Base-by-base conservation (phyloP, 495 filamentous ascomycete genomes). In the Daldinia childiae region DNA sequence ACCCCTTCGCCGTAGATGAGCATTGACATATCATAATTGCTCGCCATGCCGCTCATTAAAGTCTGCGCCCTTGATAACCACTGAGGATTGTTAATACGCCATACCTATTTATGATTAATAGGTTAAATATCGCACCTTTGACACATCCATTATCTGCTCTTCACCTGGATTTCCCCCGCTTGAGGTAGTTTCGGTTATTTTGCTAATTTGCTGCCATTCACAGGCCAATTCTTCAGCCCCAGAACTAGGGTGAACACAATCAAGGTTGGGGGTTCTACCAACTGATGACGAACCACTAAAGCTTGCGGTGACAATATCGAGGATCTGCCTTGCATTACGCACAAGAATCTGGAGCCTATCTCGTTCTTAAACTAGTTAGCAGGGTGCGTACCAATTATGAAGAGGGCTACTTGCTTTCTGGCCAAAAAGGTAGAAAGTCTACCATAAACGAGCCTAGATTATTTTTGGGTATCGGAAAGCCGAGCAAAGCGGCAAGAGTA, bases 401-500 rank as follows among this genome's bases (percentile, higher is more conserved):
- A 26, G 14, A 62, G 7, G 55, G 78, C 63, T 75, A 89, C 89
- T 81, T 74, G 81, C 83, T 75, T n/a, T 80, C 75, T 4, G 81
- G 58, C 93, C 94, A 98, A 73, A 97, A 87, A 2, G 81, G 79
- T 9, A 98, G 81, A 68, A 98, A 87, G 7, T 91, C 86, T 4
- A 89, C 85, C 58, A 98, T 95, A 59, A 98, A 91, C 17, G 93
- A 89, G 2, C 95, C 95, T 0, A 98, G 80, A 72, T 91, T 98
- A 74, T 99, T 99, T 79, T 90, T 86, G n/a, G 95, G 92, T 17
- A 97, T 85, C 0, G 96, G 95, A 71, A 98, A 88, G 6, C 93
- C 94, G 41, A 99, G 84, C 32, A 98, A 80, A 4, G 90, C 92
- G 32, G 91, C 93, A n/a, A 99, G 79, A 0, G 94, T 97, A 3